Evolutionary conservation across 2,329 filamentous ascomycete species (phyloP), one percentile per base, ranked within the genome.

Genomic region (Rutstroemia sp.): DNA sequence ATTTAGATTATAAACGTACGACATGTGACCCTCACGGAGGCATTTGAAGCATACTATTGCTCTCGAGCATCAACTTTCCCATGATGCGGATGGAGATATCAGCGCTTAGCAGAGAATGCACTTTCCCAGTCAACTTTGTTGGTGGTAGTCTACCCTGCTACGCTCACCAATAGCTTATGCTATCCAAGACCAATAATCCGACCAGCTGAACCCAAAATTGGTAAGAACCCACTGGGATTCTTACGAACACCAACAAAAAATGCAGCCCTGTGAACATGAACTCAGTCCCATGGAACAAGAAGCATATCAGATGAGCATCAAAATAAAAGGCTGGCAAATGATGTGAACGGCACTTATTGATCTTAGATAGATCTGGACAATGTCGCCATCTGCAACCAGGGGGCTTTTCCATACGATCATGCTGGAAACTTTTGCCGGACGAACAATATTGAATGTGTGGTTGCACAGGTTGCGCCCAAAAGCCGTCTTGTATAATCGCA

Each of bases 371-470:
- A 55, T 55, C 52, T 55, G 45, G 41, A 41, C 52, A 34, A 54
- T 44, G 18, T 6, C 39, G 52, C 52, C 48, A 54, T 54, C 44
- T 54, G 52, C 21, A 34, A 34, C 52, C 49, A 49, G 52, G 52
- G 34, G 37, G 39, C 19, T 53, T 46, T 18, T 10, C 45, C 21
- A 41, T 49, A 49, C 38, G 21, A 54, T 54, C 34, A 54, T 49
- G 52, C 52, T 50, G 52, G 52, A 37, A 55, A 55, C 52, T 55
- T 50, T 55, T 55, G 34, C 52, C 52, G 46, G 52, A 39, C 27
- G 37, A 30, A 39, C 52, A 54, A 12, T 39, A 49, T 25, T 12
- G 14, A 10, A 39, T 8, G 8, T 42, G 39, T 18, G 7, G 41
- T 48, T 4, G 42, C 41, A 48, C 52, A 41, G 34, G 41, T 30